phyloP scores from a whole-genome alignment of 1,284 basidiomycete species.

The Rhodotorula sp. region DNA sequence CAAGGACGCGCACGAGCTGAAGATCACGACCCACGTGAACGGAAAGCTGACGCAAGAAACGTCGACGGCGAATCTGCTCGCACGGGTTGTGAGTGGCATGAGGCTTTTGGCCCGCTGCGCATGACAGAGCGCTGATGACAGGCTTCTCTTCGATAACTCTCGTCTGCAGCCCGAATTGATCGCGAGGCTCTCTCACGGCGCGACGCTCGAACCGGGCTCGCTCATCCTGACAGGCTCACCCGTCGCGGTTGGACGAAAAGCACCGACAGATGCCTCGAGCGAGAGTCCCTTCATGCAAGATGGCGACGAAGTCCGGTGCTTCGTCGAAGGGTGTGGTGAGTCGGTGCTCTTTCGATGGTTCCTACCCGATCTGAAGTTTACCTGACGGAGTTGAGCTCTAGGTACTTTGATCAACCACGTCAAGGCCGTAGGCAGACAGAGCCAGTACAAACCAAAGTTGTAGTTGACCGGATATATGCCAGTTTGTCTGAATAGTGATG shows the following conservation, averaged over 20 bases:
- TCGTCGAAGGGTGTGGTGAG: constrained; percentile 43
- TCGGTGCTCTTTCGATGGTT: not conserved
- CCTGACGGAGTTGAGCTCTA: constrained; percentile 60
- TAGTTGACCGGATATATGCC: constrained; percentile 18
- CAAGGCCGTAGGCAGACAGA: constrained; percentile 52
- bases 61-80: constrained; percentile 55
- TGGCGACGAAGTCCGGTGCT: constrained; percentile 69
- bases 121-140: no score
- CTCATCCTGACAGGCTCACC: constrained; percentile 78
- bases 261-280: constrained; percentile 51
- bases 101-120: no score
- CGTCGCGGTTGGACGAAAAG: constrained; percentile 46
- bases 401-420: constrained; percentile 74
- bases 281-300: constrained; percentile 69
- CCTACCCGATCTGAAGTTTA: constrained; percentile 22
- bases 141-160: constrained; percentile 40
- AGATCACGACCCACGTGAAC: constrained; percentile 67
- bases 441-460: constrained; percentile 53
- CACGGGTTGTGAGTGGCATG: constrained; percentile 36
- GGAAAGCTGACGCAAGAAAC: constrained; percentile 69
- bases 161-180: constrained; percentile 58
- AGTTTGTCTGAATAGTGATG: not conserved
- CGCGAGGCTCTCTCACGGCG: constrained; percentile 76
- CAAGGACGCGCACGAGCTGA: constrained; percentile 64
- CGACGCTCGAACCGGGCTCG: constrained; percentile 76